Base-by-base conservation (phyloP, 2,329 filamentous ascomycete genomes). In the Phialocephala subalpina region DNA sequence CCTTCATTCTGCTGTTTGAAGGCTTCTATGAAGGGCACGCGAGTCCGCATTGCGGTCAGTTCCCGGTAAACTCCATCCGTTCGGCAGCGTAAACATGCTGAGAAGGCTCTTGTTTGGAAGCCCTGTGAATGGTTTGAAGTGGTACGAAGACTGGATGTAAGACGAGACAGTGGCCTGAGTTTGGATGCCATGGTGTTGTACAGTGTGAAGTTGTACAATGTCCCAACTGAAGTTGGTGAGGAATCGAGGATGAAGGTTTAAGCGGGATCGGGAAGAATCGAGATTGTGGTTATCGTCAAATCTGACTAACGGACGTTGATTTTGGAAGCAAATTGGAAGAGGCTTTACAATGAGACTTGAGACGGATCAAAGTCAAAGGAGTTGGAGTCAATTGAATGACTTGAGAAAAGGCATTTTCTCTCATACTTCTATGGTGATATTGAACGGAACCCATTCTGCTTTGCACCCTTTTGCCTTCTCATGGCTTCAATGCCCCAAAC, bases 1-100 rank as follows among this genome's bases (percentile, higher is more conserved):
- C 71, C 73, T 40, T 73, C 72, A 61, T 74, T 72, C 64, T 85
- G 82, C 70, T 85, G 83, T 69, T 84, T 82, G 58, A 91, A 80
- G 0, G 90, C 90, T 70, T 91, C 87, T 47, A 92, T 84, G 87
- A 89, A 92, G 33, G 90, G 89, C n/a, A 84, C 89, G 67, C 86
- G 86, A 8, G 89, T 85, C 53, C 87, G 81, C 78, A 86, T 85
- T 20, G 83, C 83, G 58, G 86, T 87, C 60, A 89, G 78, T 61
- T 84, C 86, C 57, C 81, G 80, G 73, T 87, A 88, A n/a, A 89
- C 86, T 2, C 87, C 87, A 78, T 88, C 86, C 40, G 71, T 76
- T 18, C 16, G 45, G 42, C 67, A 71, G 60, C 63, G 59, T 56
- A 60, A 6, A 27, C 58, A 66, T 2, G 66, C 65, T 27, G 68